Base-by-base conservation (phyloP, 1,284 basidiomycete genomes). In the Puccinia horiana region DNA sequence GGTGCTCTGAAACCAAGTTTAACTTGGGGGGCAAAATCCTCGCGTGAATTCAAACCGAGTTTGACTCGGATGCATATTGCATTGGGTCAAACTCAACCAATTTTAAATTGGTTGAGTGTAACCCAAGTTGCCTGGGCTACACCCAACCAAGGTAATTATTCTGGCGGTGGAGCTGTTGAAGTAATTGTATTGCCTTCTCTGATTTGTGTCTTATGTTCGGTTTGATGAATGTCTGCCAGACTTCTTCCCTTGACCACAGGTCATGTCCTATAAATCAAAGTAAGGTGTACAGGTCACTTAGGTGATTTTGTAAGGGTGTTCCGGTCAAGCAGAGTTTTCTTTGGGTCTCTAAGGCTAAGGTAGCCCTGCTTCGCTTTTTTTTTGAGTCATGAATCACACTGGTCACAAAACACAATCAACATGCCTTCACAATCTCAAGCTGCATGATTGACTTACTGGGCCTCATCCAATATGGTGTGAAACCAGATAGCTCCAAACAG, bases 211-310 rank as follows among this genome's bases (percentile, higher is more conserved):
- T 23, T 16, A 67, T 67, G n/a, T 37, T 67, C n/a, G 63, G 32
- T 23, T 67, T 67, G 63, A 67, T 67, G 63, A 67, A 42, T 37
- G 63, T 67, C 63, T 67, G 32, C 63, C 63, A 67, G 12, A 67
- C 32, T 42, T 67, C 32, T 18, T 67, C 63, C 63, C 63, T 67
- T 5, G 32, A 67, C 63, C 63, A 67, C 5, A 32, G 63, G 35
- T 67, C 63, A 29, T 37, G 16, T 20, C 63, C 16, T 16, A 67
- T 35, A 67, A 67, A 67, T 37, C 32, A 26, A 37, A 67, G 40
- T n/a, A 67, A 23, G 20, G 35, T 67, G 40, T 67, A 67, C 29
- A 67, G 63, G 63, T 67, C 63, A 40, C 63, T 67, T 32, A 67
- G 37, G n/a, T 42, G 63, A 67, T 67, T 67, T n/a, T 67, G 63